Evolutionary conservation across 768 basidiomycete genomes (phyloP), one percentile per base, ranked within the genome.

Genomic region (Stropharia rugosoannulata): DNA sequence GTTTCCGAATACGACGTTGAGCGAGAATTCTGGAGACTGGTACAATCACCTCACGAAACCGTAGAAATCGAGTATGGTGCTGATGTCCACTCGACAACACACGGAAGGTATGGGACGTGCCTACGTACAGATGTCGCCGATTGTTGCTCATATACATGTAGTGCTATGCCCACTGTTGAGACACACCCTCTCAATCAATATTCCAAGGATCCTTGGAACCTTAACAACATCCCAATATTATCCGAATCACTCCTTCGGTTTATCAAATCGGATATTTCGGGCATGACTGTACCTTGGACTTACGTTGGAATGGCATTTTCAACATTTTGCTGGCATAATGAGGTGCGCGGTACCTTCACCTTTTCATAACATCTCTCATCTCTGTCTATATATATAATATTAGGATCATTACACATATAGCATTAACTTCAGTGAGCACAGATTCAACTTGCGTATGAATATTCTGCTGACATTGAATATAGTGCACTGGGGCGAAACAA

Each of bases 51-150:
- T 54, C 76, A 81, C 41, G 95, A 98, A 68, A 95, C 93, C 0
- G 95, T 99, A 15, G 97, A 99, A 70, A 88, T 98, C 35, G 97
- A 99, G 71, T 99, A 99, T 67, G 97, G 97, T n/a, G 97, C 97
- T 1, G 97, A 99, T 70, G 89, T 99, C 35, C 95, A 98, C 72
- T 96, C 95, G 8, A 95, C 95, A 1, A 96, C 92, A 7, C 94
- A 98, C 64, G 96, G 96, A 71, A 98, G 94, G 95, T 95, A 70
- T 32, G 29, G 9, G 29, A 32, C 58, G 82, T 41, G 25, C 43
- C 40, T 25, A 10, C 6, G n/a, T 36, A 32, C 10, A 22, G 11
- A 12, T 39, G 13, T 52, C 4, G 4, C 39, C 9, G 8, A 10
- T 25, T 22, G 5, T 49, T 59, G 12, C 49, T 52, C 9, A 52